Conservation (phyloP, 2,329 filamentous ascomycete genomes). For the Colletotrichum lentis region DNA sequence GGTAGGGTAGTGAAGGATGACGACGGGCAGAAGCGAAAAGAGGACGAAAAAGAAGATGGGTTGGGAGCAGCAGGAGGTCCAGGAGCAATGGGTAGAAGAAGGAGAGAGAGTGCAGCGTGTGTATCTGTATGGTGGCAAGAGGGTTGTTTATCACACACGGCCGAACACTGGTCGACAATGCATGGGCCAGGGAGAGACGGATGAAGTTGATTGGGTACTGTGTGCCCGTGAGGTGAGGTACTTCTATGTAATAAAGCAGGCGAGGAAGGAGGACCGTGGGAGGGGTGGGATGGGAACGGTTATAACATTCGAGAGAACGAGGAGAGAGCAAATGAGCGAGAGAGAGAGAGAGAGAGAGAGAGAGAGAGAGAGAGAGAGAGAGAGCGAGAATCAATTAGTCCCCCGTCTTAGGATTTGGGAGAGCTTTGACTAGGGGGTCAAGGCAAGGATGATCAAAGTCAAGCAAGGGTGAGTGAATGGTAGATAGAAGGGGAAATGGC, state of each 20-base stretch:
- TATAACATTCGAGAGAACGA: constrained; percentile 24
- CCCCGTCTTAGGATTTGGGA: neutral
- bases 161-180: constrained; percentile 31
- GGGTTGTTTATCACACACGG: constrained; percentile 22
- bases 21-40: neutral
- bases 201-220: neutral
- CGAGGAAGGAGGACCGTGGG: neutral
- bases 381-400: no score
- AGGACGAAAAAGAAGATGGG: neutral
- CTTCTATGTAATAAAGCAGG: neutral
- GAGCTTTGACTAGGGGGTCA: no score
- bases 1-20: neutral
- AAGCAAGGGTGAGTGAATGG: neutral
- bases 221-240: constrained; percentile 17
- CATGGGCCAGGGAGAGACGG: constrained; percentile 20
- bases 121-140: constrained; percentile 27
- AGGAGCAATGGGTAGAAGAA: neutral
- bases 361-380: no score
- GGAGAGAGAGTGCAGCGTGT: neutral
- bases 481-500: neutral
- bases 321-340: neutral
- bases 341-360: no score
- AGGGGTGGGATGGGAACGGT: constrained; percentile 17
- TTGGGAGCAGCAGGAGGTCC: neutral
- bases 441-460: no score